Base-by-base conservation (phyloP, 106 monocot species). In the Posidonia australis region DNA sequence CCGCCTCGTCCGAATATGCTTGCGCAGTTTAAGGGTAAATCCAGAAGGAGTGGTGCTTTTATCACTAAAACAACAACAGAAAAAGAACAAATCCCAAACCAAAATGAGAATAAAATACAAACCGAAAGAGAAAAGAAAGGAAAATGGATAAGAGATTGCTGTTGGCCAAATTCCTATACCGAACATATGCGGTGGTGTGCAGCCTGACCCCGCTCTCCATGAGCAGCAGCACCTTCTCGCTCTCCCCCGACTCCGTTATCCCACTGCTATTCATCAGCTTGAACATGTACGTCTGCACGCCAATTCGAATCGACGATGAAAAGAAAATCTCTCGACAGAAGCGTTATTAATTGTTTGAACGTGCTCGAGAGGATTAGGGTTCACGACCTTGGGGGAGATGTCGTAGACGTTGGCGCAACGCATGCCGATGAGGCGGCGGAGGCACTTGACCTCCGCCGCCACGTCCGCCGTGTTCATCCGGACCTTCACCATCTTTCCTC, bases 211-310 rank as follows among this genome's bases (percentile, higher is more conserved):
- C 96, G 64, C 96, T 98, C 67, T 98, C 96, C 82, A 98, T 98
- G 52, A 98, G 64, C 25, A 98, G 59, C 22, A 98, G 63, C 68
- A 98, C 96, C 71, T 98, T 98, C 72, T 98, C 96, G 26, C 91
- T 91, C 72, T 90, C 96, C 67, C 96, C 96, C 42, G 96, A 98
- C 59, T 98, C 87, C 0, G 96, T 98, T 11, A 91, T 71, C 10
- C 96, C 96, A 54, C 96, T 98, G 73, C 96, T 98, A 52, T 98
- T 98, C 91, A 98, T 85, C 70, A 98, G 73, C 80, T 98, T 98
- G 76, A 98, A 91, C 25, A 98, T 77, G 63, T 98, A 98, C 5
- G 96, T 87, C 96, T 96, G 67, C 61, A 65, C n/a, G 25, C 20
- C 27, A 56, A 67, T 19, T 11, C 28, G 30, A 20, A 19, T 10